Base-by-base conservation (phyloP, 805 yeast species). In the Yamadazyma akitaensis region DNA sequence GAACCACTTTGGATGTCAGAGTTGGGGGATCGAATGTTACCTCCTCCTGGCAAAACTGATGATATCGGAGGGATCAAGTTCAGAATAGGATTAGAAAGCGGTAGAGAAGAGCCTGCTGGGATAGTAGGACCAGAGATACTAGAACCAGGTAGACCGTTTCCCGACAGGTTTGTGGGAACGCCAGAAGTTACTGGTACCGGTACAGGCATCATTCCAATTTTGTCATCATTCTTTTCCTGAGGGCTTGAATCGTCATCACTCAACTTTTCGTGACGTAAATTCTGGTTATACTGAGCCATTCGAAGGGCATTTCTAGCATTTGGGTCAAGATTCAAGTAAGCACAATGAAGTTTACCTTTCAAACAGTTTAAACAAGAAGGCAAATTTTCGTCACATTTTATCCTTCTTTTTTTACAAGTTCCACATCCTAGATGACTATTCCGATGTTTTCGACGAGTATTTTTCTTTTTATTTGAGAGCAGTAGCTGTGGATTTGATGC, bases 391-490 rank as follows among this genome's bases (percentile, higher is more conserved):
- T 73, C 77, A 57, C 81, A 76, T 51, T 76, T 76, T 58, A 76
- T 76, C 35, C 81, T 61, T 47, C 81, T 63, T 47, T 72, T 75
- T 44, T 76, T 76, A 53, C 81, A 76, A 18, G 82, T 80, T 2
- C 79, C 81, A 64, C 94, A 85, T n/a, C 94, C 92, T 43, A 78
- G 59, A 56, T 84, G 89, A 6, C 88, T 82, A 64, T 84, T 84
- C 48, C 83, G 70, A 62, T 84, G 89, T 49, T 76, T 74, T 55
- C 85, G 69, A 55, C 88, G 67, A 7, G 77, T 70, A 57, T 67
- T 70, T 58, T 72, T 73, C 60, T 65, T 70, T 43, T 56, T 55
- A 41, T 51, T 46, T 26, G 53, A 43, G 16, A 52, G 40, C 26
- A 36, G 53, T 37, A 50, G 43, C 31, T 48, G 50, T n/a, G 53